Conservation (phyloP, 2,329 filamentous ascomycete species). For the Colletotrichum tanaceti region DNA sequence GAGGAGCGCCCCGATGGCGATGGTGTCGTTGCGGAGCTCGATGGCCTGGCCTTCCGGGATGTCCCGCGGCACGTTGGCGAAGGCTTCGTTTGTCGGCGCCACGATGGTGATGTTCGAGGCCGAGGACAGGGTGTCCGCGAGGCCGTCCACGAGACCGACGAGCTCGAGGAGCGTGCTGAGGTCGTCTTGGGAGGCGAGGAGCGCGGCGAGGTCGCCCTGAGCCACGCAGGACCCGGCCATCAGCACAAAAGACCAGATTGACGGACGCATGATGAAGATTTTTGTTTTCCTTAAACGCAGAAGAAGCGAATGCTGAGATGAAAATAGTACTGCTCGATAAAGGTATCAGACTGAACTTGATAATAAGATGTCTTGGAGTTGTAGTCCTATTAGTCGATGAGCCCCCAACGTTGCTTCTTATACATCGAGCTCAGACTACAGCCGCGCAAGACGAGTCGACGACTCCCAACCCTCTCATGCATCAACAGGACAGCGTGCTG, state of each 20-base stretch:
- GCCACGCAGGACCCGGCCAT: constrained; percentile 32
- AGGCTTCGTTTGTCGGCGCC: constrained; percentile 52
- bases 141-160: constrained; percentile 43
- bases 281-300: not conserved
- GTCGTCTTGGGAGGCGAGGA: constrained; percentile 43
- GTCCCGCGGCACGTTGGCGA: constrained; percentile 48
- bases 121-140: constrained; percentile 48
- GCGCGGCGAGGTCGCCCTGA: constrained; percentile 42
- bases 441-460: not conserved
- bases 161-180: constrained; percentile 44
- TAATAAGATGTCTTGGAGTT: not conserved
- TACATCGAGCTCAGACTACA: not conserved
- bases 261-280: constrained; percentile 19
- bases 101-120: constrained; percentile 51
- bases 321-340: too few relatives aligned
- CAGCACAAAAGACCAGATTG: not conserved
- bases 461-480: not conserved
- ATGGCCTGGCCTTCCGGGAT: constrained; percentile 50
- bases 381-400: not conserved
- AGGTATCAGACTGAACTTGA: too few relatives aligned
- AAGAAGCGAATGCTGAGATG: not conserved
- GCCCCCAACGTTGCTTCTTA: not conserved
- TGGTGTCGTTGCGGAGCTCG: constrained; percentile 45
- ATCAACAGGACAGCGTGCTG: not conserved
- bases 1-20: constrained; percentile 48